phyloP scores from a whole-genome alignment of 345 rosid genomes.

The Lepidium africanum region DNA sequence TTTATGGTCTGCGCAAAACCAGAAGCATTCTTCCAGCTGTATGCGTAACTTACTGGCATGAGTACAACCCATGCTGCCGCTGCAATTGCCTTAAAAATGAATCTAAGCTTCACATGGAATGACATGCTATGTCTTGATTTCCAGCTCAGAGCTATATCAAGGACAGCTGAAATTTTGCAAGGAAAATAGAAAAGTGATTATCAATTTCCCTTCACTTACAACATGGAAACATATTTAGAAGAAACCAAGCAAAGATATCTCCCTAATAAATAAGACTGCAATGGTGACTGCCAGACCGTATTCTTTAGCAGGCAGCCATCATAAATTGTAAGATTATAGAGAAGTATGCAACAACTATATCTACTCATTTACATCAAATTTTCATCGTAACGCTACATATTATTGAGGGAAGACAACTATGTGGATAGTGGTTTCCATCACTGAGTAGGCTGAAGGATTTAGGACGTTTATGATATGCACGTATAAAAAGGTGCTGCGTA shows the following conservation, averaged over 20 bases:
- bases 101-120: conserved; percentile 40
- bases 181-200: neutral
- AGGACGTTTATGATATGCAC: neutral
- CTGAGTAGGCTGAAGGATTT: neutral
- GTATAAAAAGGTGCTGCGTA: neutral
- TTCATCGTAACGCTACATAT: neutral
- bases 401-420: neutral
- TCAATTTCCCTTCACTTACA: neutral
- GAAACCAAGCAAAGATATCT: neutral
- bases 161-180: conserved; percentile 38
- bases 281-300: neutral
- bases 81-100: conserved; percentile 38
- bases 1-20: conserved; percentile 41
- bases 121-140: conserved; percentile 46
- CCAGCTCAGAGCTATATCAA: conserved; percentile 47
- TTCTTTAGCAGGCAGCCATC: neutral
- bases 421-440: neutral
- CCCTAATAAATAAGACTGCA: neutral
- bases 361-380: neutral
- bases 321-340: neutral
- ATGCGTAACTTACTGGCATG: conserved; percentile 44
- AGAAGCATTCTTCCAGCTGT: conserved; percentile 43
- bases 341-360: neutral
- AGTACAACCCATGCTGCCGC: conserved; percentile 49
- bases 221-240: neutral